Conservation (phyloP, 2,329 filamentous ascomycete genomes). For the Sarocladium strictum region DNA sequence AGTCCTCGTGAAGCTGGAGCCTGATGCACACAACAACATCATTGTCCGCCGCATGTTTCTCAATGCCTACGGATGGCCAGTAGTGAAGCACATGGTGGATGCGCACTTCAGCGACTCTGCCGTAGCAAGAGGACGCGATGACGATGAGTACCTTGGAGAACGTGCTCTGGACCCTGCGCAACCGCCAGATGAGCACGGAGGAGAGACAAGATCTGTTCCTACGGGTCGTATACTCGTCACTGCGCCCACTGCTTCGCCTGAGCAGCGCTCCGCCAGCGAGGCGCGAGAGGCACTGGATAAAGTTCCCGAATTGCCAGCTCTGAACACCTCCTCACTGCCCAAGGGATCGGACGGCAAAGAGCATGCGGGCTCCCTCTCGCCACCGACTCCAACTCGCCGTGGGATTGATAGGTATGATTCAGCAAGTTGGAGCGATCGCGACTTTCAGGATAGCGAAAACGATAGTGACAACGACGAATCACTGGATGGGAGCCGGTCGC, state of each 20-base stretch:
- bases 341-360: conserved; percentile 17
- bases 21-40: conserved; percentile 98
- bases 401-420: conserved; percentile 39
- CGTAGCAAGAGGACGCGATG: conserved; percentile 57
- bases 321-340: background rate
- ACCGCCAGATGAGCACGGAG: conserved; percentile 55
- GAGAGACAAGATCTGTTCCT: conserved; percentile 47
- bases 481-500: conserved; percentile 12
- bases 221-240: conserved; percentile 17
- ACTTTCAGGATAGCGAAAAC: conserved; percentile 51
- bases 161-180: conserved; percentile 56
- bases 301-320: conserved; percentile 38
- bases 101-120: conserved; percentile 80
- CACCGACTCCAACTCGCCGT: conserved; percentile 12
- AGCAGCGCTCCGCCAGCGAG: conserved; percentile 21
- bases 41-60: conserved; percentile 94
- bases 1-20: conserved; percentile 89
- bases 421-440: conserved; percentile 59
- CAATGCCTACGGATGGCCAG: conserved; percentile 96
- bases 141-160: conserved; percentile 61
- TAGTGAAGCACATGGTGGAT: conserved; percentile 89
- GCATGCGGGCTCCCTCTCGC: conserved; percentile 13
- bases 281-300: conserved; percentile 34
- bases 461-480: conserved; percentile 31
- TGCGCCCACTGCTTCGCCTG: conserved; percentile 19